Evolutionary conservation across 2,329 filamentous ascomycete genomes (phyloP), one percentile per base, ranked within the genome.

Genomic region (Phoma sp.): DNA sequence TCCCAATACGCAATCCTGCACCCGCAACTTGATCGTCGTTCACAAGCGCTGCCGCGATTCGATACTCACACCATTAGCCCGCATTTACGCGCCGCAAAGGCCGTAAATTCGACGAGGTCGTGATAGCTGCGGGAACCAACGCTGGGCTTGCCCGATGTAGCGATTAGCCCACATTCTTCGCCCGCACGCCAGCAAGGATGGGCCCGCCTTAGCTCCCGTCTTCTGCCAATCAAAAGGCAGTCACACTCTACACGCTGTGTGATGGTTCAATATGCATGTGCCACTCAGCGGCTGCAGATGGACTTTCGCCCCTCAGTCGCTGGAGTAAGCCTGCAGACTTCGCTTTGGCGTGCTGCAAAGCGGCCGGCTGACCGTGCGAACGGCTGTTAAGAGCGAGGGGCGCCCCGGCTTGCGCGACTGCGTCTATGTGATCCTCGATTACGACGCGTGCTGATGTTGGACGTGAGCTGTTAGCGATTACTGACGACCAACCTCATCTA

Each of bases 211-310:
- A 45, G 44, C 32, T 51, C 42, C 42, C 52, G 39, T 32, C 6
- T 33, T 27, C 51, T 59, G 53, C 51, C 53, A 38, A 32, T 47
- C 30, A 61, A 69, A 69, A 68, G 63, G 66, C 56, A 36, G 38
- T 55, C 57, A 62, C 56, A 58, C 57, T 52, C 47, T 52, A 60
- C 60, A 58, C 50, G 58, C 60, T 56, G 58, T 66, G 68, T 71
- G 69, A 72, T 68, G 49, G 62, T 55, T 55, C 65, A 58, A 59
- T 50, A 59, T 62, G 57, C 55, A 57, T 61, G 61, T 65, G 62
- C 67, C 68, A 71, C 59, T 72, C 67, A 69, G 67, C 67, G 66
- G 41, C 65, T 66, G 60, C 62, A 60, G 64, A 59, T 51, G 59
- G 57, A 32, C 53, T 62, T 55, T 66, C 61, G 60, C 62, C 61